Evolutionary conservation across 176 grass and related monocot species (phyloP).

Genomic region (Zoysia japonica): DNA sequence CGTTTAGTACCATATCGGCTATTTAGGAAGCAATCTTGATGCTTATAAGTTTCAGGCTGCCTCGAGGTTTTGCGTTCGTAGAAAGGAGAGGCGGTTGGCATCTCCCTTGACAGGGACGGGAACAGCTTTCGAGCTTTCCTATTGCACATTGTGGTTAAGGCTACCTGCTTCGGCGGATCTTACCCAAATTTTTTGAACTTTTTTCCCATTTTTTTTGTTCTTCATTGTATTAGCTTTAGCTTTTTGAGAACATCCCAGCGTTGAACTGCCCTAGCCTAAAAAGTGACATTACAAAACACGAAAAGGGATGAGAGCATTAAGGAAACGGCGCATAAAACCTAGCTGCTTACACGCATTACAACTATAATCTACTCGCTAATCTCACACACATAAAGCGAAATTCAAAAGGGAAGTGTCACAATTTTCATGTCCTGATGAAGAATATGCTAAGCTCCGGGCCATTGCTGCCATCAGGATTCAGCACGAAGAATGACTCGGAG

Average conservation of each 20-base stretch:
- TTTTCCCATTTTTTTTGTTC: neutral
- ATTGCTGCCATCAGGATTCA: slow-evolving; percentile 80
- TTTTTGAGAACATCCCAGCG: neutral
- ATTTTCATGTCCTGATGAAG: slow-evolving; percentile 80
- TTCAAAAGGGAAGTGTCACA: neutral
- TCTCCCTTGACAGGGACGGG: slow-evolving; percentile 87
- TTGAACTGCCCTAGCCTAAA: no score
- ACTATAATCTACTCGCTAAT: neutral
- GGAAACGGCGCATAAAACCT: neutral
- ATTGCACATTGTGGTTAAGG: slow-evolving; percentile 60
- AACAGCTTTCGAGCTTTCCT: slow-evolving; percentile 47
- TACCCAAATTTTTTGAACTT: slow-evolving; percentile 42
- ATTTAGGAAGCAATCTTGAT: neutral
- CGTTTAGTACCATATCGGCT: neutral
- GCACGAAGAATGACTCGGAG: slow-evolving; percentile 91
- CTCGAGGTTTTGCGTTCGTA: slow-evolving; percentile 16
- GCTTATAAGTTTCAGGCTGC: neutral
- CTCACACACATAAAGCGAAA: slow-evolving; percentile 2
- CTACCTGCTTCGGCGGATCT: slow-evolving; percentile 48
- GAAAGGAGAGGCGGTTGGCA: slow-evolving; percentile 96
- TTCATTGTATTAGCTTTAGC: neutral
- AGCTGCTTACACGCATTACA: slow-evolving; percentile 3
- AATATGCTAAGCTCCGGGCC: slow-evolving; percentile 94
- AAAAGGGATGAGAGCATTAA: neutral
- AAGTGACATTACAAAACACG: neutral